Percentiles rank a stretch among this genome's conserved stretches.
phyloP scores from a whole-genome alignment of 2,329 filamentous ascomycete genomes.

The Fusarium sp. region DNA sequence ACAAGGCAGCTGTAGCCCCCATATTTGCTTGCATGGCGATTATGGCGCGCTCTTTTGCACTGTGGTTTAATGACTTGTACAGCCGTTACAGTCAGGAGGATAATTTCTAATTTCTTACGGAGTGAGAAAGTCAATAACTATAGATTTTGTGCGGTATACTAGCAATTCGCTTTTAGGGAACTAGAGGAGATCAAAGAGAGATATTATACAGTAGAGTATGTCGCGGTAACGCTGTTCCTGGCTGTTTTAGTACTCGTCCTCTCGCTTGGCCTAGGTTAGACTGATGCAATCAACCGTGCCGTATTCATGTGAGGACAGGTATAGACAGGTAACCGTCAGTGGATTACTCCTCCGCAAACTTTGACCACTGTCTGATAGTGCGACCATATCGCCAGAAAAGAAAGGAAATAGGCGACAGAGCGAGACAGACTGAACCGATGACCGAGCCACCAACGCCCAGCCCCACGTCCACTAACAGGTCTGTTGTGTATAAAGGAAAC shows the following conservation, averaged over 20 bases:
- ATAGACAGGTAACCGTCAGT: accelerated
- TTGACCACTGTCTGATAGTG: background rate
- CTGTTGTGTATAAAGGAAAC: background rate
- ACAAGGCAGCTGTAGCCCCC: background rate
- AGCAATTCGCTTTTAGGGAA: background rate
- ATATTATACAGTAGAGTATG: background rate
- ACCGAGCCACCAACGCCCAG: background rate
- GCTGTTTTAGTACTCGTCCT: background rate
- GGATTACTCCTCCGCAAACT: background rate
- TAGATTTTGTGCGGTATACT: background rate
- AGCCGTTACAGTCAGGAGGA: accelerated
- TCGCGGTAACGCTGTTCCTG: too few relatives aligned
- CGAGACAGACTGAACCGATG: background rate
- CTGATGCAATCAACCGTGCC: accelerated
- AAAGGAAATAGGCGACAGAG: background rate
- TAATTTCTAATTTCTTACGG: background rate
- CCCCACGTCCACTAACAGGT: background rate
- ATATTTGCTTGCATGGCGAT: background rate
- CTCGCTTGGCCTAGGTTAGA: accelerated
- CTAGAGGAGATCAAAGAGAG: accelerated
- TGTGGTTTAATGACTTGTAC: background rate
- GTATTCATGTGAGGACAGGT: accelerated
- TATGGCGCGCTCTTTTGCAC: background rate
- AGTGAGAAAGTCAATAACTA: too few relatives aligned
- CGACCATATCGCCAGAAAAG: background rate